These are phyloP conservation scores for Ophiostoma sp. DNA, from an alignment of 2,329 filamentous ascomycete species.

Conservation along the genomic window DNA sequence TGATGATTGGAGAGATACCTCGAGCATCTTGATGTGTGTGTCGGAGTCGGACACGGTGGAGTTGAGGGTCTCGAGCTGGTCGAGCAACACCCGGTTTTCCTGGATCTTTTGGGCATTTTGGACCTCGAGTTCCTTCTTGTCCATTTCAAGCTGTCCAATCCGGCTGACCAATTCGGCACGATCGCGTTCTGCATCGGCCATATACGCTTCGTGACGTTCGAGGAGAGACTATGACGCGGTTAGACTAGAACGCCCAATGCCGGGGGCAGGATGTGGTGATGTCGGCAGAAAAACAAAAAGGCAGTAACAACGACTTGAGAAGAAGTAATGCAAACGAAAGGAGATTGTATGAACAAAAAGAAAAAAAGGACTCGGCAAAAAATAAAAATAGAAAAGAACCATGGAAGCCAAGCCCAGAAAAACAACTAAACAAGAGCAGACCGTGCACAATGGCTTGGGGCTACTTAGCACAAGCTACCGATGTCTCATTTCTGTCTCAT, in stretches of 20 bases:
- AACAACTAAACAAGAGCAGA: constrained; percentile 8
- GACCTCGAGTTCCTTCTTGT: constrained; percentile 68
- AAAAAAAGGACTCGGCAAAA: background rate
- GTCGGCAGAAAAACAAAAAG: background rate
- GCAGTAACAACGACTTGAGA: background rate
- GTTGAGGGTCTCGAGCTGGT: constrained; percentile 82
- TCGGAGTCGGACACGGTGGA: constrained; percentile 74
- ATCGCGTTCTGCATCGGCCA: constrained; percentile 85
- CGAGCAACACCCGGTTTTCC: constrained; percentile 74
- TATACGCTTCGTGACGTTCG: constrained; percentile 87
- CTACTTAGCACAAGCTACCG: background rate
- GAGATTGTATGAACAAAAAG: background rate
- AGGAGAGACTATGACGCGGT: constrained; percentile 66
- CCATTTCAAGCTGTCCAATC: constrained; percentile 69
- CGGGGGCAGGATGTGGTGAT: background rate
- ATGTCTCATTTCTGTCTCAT: constrained; percentile 3
- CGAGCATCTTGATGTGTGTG: constrained; percentile 68
- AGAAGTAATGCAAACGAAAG: background rate
- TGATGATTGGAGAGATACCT: constrained; percentile 69
- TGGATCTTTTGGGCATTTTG: constrained; percentile 73
- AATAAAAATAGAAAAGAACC: background rate
- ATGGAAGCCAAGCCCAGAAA: background rate
- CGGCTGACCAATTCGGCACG: constrained; percentile 64
- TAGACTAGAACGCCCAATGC: background rate
- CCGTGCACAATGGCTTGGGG: background rate